Conservation (phyloP, 129 eudicot species). For the Flaveria trinervia region DNA sequence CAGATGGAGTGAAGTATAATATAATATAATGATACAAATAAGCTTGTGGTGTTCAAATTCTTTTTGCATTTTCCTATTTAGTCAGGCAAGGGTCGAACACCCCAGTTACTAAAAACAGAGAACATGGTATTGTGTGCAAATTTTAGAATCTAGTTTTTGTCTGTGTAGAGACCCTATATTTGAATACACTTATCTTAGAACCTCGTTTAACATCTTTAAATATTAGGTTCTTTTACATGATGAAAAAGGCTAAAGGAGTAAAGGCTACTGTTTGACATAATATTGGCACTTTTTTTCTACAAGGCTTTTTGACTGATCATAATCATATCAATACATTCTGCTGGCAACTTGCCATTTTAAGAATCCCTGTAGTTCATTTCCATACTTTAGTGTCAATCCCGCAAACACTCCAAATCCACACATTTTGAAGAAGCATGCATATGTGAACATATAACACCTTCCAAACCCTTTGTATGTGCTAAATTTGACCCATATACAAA, state of each 20-base stretch:
- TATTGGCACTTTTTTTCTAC: neutral
- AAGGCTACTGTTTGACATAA: neutral
- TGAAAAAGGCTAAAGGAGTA: neutral
- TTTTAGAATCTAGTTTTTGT: neutral
- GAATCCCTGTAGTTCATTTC: neutral
- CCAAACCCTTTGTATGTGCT: neutral
- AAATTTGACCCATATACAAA: no score
- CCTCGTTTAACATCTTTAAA: neutral
- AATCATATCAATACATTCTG: neutral
- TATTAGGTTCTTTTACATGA: neutral
- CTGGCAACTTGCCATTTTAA: neutral
- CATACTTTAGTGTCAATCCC: neutral
- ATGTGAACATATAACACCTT: slow-evolving; percentile 6
- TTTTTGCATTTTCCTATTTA: neutral
- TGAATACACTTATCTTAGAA: neutral
- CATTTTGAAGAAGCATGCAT: neutral
- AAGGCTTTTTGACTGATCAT: slow-evolving; percentile 13
- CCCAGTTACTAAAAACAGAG: neutral
- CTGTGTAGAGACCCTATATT: neutral
- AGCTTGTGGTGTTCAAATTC: slow-evolving; percentile 11
- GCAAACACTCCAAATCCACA: neutral
- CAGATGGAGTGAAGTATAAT: neutral
- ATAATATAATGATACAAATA: neutral
- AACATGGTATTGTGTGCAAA: neutral
- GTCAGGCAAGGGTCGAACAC: neutral